A percentile compares a stretch with the other conserved stretches of the same genome.
Conservation (phyloP, 768 basidiomycete genomes). For the Suillus bovinus region DNA sequence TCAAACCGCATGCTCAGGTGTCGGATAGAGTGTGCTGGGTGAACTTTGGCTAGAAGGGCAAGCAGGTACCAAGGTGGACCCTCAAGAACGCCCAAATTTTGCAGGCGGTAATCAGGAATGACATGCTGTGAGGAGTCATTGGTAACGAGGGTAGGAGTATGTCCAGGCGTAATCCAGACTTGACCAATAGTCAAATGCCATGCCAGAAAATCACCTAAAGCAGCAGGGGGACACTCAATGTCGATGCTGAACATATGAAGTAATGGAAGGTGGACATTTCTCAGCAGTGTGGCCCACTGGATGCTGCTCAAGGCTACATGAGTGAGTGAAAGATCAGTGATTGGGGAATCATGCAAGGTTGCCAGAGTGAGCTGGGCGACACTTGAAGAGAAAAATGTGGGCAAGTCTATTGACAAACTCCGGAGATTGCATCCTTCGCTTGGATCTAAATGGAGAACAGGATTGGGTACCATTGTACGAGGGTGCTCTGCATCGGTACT, state of each 20-base stretch:
- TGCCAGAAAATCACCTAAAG: too few relatives aligned
- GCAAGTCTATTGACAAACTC: neutral
- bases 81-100: too few relatives aligned
- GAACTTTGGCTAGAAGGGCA: too few relatives aligned
- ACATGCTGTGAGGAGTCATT: too few relatives aligned
- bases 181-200: neutral
- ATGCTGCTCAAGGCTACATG: neutral
- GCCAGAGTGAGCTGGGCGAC: neutral
- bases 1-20: too few relatives aligned
- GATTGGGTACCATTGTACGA: neutral
- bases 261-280: neutral
- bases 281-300: neutral
- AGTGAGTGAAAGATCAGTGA: conserved; percentile 3
- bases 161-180: too few relatives aligned
- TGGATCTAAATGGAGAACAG: neutral
- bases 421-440: neutral
- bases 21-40: too few relatives aligned
- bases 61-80: too few relatives aligned
- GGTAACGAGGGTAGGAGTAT: too few relatives aligned
- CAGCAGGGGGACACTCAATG: too few relatives aligned
- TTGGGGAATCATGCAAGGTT: neutral
- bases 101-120: too few relatives aligned
- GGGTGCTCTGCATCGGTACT: neutral
- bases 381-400: neutral
- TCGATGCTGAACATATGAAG: conserved; percentile 3